phyloP scores from a whole-genome alignment of 257 asterid species.

The Marsdenia floribunda region DNA sequence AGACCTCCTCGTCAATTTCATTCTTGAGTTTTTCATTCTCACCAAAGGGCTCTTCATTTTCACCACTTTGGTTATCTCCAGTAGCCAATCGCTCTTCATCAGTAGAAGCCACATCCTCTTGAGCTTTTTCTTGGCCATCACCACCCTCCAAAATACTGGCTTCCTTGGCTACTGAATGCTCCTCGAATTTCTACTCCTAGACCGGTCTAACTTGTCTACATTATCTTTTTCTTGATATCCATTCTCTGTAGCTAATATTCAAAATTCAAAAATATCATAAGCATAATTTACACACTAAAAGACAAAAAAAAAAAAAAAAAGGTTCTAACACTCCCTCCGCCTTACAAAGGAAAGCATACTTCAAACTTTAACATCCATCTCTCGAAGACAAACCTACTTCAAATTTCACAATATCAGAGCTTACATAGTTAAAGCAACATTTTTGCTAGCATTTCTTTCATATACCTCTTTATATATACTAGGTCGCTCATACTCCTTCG shows the following conservation, averaged over 20 bases:
- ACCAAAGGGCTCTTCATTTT: constrained; percentile 18
- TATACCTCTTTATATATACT: neutral
- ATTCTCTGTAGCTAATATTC: constrained; percentile 24
- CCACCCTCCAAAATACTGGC: constrained; percentile 18
- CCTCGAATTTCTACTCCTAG: constrained; percentile 17
- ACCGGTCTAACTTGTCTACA: constrained; percentile 13
- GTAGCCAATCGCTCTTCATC: constrained; percentile 24
- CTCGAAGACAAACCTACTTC: neutral
- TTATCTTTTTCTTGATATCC: constrained; percentile 28
- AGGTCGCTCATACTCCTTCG: neutral
- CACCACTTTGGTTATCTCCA: constrained; percentile 19
- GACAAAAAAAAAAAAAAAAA: neutral
- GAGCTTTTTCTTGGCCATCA: constrained; percentile 30
- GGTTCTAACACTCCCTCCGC: neutral
- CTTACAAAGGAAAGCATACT: neutral
- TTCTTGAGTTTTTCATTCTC: constrained; percentile 32
- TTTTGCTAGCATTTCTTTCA: neutral
- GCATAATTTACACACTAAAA: too few relatives aligned
- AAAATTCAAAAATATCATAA: constrained; percentile 15
- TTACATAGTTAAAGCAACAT: neutral
- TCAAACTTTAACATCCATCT: neutral
- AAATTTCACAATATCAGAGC: neutral
- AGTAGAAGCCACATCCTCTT: constrained; percentile 24
- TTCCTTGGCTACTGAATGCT: constrained; percentile 23
- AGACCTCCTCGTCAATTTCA: constrained; percentile 26